Evolutionary conservation across 2,329 filamentous ascomycete genomes (phyloP), one percentile per base, ranked within the genome.

Genomic region (Calonectria fujianensis): DNA sequence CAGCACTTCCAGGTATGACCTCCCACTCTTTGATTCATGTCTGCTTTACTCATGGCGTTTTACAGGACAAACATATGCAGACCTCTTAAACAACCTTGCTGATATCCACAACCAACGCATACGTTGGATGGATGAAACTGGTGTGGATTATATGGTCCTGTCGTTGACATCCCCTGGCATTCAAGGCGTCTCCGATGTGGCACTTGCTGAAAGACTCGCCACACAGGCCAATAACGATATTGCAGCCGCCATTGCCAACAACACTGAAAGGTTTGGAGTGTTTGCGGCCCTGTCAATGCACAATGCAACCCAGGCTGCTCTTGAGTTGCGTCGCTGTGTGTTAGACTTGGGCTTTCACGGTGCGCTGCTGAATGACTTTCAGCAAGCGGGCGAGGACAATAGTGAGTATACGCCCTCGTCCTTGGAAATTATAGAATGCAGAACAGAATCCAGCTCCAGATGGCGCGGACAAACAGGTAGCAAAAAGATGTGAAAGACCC

Each of bases 121-220:
- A 1, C 50, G 37, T 0, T 45, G 41, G 0, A 77, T 76, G 75
- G 66, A 76, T 18, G 65, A 61, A 0, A 64, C 72, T 0, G 75
- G 75, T 0, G 74, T 77, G 0, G 74, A 77, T 0, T 76, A 77
- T 20, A 77, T 76, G 74, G 13, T 77, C 0, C 31, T 77, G 0
- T 77, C 75, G 1, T 0, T 76, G 1, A 76, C 75, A 1, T 74
- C 75, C 10, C 72, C 75, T 0, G 75, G 74, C 1, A 70, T 65
- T 0, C 75, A 77, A 3, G 75, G 64, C 0, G 66, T 73, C 8
- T n/a, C 24, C 0, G 52, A 76, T 13, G 48, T 63, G 2, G 4
- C 27, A 3, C 65, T 59, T 4, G 74, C 72, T 8, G 24, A 51
- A 0, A 29, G 32, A 1, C 50, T 76, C 4, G 75, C 75, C 1